These are phyloP conservation scores for Penicillium robsamsonii DNA, from an alignment of 495 filamentous ascomycete species.

Conservation along the genomic window DNA sequence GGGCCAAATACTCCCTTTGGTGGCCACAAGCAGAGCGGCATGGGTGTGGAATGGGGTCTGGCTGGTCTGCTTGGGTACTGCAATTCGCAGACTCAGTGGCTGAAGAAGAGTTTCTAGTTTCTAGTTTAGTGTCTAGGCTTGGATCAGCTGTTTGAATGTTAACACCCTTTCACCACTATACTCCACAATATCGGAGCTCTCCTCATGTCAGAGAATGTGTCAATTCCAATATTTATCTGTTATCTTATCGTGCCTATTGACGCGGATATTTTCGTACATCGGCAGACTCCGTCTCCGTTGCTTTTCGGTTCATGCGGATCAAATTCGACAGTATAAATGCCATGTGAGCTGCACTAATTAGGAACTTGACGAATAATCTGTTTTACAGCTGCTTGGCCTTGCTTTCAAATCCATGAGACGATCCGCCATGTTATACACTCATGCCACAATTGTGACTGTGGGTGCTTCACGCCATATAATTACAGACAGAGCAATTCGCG, in stretches of 20 bases:
- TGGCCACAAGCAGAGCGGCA: slow-evolving; percentile 65
- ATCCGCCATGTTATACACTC: slow-evolving; percentile 35
- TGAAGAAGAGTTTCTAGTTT: slow-evolving; percentile 16
- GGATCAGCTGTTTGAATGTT: not conserved
- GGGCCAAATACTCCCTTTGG: slow-evolving; percentile 56
- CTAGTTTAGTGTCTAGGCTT: not conserved
- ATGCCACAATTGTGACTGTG: slow-evolving; percentile 49
- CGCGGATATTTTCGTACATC: not conserved
- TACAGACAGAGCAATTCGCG: slow-evolving; percentile 42
- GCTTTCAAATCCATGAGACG: not conserved
- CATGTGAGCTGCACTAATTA: not conserved
- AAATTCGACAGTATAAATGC: not conserved
- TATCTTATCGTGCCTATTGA: slow-evolving; percentile 4
- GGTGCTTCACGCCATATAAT: slow-evolving; percentile 44
- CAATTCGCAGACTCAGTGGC: slow-evolving; percentile 47
- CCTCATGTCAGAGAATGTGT: not conserved
- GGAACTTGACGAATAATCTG: not conserved
- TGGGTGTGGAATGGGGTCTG: slow-evolving; percentile 61
- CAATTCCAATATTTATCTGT: not conserved
- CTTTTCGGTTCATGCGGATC: not conserved
- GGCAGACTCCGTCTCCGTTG: slow-evolving; percentile 2
- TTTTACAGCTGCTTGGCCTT: not conserved
- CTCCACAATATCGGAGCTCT: not conserved
- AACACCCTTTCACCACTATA: not conserved
- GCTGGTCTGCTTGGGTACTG: slow-evolving; percentile 58